Evolutionary conservation across 441 rosid species (phyloP).

Genomic region (Adansonia grandidieri): DNA sequence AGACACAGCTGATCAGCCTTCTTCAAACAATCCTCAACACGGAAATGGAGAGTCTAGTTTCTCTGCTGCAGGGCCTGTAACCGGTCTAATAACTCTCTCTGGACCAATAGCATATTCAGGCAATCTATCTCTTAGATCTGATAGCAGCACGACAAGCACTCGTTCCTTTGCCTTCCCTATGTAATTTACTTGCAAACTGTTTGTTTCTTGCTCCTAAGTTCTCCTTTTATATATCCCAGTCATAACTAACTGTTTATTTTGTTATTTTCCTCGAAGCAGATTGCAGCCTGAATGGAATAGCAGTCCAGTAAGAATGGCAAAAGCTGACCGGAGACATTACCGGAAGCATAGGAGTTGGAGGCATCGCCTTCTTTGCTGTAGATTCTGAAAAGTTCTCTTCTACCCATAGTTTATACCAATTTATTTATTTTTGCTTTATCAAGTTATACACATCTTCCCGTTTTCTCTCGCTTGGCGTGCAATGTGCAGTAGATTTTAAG

Average conservation of each 20-base stretch:
- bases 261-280: constrained; percentile 41
- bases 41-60: constrained; percentile 71
- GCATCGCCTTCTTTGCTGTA: constrained; percentile 76
- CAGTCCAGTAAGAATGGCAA: constrained; percentile 89
- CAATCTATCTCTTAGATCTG: constrained; percentile 76
- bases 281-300: constrained; percentile 85
- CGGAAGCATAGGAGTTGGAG: constrained; percentile 67
- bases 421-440: constrained; percentile 21
- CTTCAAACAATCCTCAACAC: constrained; percentile 38
- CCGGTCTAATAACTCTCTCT: constrained; percentile 66
- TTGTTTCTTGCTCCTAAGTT: neutral
- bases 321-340: constrained; percentile 58
- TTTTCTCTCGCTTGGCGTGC: constrained; percentile 26
- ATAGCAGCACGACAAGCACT: constrained; percentile 87
- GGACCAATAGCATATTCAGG: constrained; percentile 75
- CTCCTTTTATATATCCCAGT: neutral
- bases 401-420: constrained; percentile 36
- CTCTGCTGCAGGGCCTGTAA: constrained; percentile 59
- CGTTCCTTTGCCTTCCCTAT: constrained; percentile 88
- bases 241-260: constrained; percentile 12
- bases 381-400: constrained; percentile 54
- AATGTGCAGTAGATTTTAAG: constrained; percentile 22
- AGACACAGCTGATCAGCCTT: constrained; percentile 29
- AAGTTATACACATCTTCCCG: constrained; percentile 28
- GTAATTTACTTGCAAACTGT: constrained; percentile 39